phyloP scores from a whole-genome alignment of 129 eudicot species.

The Pulicaria dysenterica region DNA sequence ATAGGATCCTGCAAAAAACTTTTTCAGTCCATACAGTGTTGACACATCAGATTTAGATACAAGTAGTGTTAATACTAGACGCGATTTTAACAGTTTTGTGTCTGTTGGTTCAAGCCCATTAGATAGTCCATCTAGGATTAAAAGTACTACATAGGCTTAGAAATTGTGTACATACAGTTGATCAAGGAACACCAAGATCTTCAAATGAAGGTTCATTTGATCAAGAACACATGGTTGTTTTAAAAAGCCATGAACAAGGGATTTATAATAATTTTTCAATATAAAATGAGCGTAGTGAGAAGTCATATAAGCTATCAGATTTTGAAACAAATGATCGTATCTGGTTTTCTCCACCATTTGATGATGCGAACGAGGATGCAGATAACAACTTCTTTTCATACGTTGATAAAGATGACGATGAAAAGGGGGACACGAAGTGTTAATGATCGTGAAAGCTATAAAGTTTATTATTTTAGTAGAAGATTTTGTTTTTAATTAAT shows the following conservation, averaged over 20 bases:
- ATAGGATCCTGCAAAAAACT: constrained; percentile 55
- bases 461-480: too few relatives aligned
- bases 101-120: constrained; percentile 89
- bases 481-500: too few relatives aligned
- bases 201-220: constrained; percentile 47
- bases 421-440: constrained; percentile 53
- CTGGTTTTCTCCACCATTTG: constrained; percentile 90
- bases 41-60: constrained; percentile 73
- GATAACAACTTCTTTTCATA: constrained; percentile 69
- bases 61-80: constrained; percentile 71
- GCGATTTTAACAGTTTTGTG: constrained; percentile 58
- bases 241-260: constrained; percentile 54
- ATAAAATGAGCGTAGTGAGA: constrained; percentile 36
- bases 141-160: constrained; percentile 58
- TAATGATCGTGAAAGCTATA: too few relatives aligned
- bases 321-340: constrained; percentile 73
- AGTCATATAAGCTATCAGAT: constrained; percentile 54
- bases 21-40: constrained; percentile 54
- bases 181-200: constrained; percentile 56
- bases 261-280: constrained; percentile 48
- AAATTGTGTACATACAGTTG: constrained; percentile 61
- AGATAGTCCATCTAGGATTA: constrained; percentile 89
- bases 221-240: too few relatives aligned
- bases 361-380: constrained; percentile 38
- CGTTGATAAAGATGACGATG: constrained; percentile 60